These are phyloP conservation scores for Clavulina sp. DNA, from an alignment of 768 basidiomycete species.

Conservation along the genomic window DNA sequence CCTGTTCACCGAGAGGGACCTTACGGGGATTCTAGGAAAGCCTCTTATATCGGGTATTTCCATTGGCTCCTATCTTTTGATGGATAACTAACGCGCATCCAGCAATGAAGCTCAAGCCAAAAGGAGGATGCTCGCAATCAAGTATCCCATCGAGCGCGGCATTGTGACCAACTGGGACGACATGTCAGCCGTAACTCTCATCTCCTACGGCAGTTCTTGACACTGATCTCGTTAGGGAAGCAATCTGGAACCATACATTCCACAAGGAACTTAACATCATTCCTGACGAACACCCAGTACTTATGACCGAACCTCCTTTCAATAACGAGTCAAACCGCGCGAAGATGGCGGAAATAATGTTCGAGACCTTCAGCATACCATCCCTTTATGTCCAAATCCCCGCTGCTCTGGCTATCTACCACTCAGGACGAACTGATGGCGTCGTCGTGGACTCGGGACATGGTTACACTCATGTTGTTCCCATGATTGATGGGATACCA, in stretches of 20 bases:
- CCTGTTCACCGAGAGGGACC: constrained; percentile 31
- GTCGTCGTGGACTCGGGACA: constrained; percentile 11
- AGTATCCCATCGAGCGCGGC: constrained; percentile 16
- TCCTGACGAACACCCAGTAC: constrained; percentile 9
- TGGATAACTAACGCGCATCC: not conserved
- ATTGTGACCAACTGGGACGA: constrained; percentile 12
- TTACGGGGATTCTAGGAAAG: constrained; percentile 26
- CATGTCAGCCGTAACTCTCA: too few relatives aligned
- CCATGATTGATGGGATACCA: constrained; percentile 9
- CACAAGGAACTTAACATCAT: constrained; percentile 10
- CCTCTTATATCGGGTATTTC: constrained; percentile 31
- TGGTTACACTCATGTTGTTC: constrained; percentile 10
- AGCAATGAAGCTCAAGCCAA: constrained; percentile 33
- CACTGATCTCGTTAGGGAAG: constrained; percentile 44
- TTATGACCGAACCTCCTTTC: constrained; percentile 9
- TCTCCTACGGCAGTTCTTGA: too few relatives aligned
- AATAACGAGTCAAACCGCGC: constrained; percentile 8
- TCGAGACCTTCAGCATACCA: constrained; percentile 31
- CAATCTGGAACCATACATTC: constrained; percentile 12
- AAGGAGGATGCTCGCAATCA: constrained; percentile 31
- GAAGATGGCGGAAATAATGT: constrained; percentile 13
- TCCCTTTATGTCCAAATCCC: constrained; percentile 9
- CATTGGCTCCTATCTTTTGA: constrained; percentile 22
- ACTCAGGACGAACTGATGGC: constrained; percentile 9
- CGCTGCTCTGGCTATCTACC: constrained; percentile 9